A percentile compares a stretch with the other conserved stretches of the same genome.
These are phyloP conservation scores for Achaetomium macrosporum DNA, from an alignment of 2,329 filamentous ascomycete species.

Conservation along the genomic window DNA sequence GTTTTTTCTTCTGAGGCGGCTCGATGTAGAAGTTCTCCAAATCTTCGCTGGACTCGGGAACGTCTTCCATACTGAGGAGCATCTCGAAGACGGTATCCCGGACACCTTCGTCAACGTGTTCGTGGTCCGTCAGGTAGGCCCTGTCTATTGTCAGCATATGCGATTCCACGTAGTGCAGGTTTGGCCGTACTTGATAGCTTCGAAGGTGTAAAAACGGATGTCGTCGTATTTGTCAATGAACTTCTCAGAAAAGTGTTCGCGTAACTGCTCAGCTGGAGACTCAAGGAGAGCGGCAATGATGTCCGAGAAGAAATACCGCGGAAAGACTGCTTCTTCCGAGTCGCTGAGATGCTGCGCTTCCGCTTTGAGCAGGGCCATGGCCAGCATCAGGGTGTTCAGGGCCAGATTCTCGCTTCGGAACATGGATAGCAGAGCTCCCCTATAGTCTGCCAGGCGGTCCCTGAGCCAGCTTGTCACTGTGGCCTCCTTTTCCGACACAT, in stretches of 20 bases:
- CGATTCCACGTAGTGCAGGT: conserved; percentile 18
- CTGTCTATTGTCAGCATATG: conserved; percentile 22
- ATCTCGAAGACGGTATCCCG: conserved; percentile 57
- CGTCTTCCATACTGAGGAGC: conserved; percentile 61
- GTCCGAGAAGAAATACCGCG: conserved; percentile 57
- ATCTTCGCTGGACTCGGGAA: conserved; percentile 61
- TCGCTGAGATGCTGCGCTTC: conserved; percentile 60
- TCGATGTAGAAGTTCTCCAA: conserved; percentile 62
- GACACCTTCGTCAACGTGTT: conserved; percentile 30
- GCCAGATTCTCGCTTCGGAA: conserved; percentile 58
- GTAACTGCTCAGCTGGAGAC: conserved; percentile 53
- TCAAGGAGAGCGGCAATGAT: conserved; percentile 59
- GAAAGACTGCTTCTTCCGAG: conserved; percentile 63
- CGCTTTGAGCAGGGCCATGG: conserved; percentile 79
- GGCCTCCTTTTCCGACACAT: conserved; percentile 63
- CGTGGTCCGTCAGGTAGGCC: conserved; percentile 29
- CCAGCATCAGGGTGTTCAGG: conserved; percentile 65
- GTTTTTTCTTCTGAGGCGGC: conserved; percentile 60
- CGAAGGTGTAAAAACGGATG: conserved; percentile 75
- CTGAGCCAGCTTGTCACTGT: conserved; percentile 75
- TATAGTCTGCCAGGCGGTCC: conserved; percentile 67
- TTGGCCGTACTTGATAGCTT: conserved; percentile 58
- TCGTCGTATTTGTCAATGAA: conserved; percentile 79
- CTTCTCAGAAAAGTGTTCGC: conserved; percentile 68
- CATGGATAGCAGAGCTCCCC: conserved; percentile 53